Conservation (phyloP, 2,329 filamentous ascomycete genomes). For the Sporothrix variecibatus region DNA sequence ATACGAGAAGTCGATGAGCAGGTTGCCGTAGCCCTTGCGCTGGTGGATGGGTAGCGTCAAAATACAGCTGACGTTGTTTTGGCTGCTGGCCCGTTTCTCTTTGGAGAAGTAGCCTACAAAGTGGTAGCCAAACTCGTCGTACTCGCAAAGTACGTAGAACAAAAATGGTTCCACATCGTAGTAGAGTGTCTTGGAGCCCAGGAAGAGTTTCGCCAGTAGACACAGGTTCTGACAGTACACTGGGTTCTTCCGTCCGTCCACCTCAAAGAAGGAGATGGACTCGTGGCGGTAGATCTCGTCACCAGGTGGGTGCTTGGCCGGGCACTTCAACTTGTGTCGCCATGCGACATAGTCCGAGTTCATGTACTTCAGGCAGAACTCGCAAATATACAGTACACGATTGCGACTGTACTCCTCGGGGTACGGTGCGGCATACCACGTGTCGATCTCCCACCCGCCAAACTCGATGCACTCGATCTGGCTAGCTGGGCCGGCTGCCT, state of each 20-base stretch:
- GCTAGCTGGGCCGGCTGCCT: constrained; percentile 81
- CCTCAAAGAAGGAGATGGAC: constrained; percentile 93
- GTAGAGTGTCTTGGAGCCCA: constrained; percentile 98
- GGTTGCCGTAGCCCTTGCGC: constrained; percentile 93
- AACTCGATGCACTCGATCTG: constrained; percentile 99
- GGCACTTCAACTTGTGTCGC: constrained; percentile 96
- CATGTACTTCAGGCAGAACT: constrained; percentile 99
- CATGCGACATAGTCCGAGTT: constrained; percentile 98
- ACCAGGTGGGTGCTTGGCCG: constrained; percentile 92
- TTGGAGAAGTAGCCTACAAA: constrained; percentile 99
- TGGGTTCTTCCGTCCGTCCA: constrained; percentile 93
- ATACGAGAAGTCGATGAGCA: constrained; percentile 98
- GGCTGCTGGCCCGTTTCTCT: constrained; percentile 90
- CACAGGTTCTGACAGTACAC: constrained; percentile 99
- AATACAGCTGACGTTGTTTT: constrained; percentile 98
- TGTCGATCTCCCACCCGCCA: constrained; percentile 96
- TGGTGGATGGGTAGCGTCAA: constrained; percentile 94
- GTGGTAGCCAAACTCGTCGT: constrained; percentile 87
- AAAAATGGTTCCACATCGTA: constrained; percentile 97
- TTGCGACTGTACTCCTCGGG: constrained; percentile 98
- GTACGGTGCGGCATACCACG: constrained; percentile 97
- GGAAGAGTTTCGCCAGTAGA: constrained; percentile 90
- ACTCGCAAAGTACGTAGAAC: constrained; percentile 96
- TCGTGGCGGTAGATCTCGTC: constrained; percentile 96
- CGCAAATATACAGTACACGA: constrained; percentile 95